These are phyloP conservation scores for Lasiodiplodia theobromae DNA, from an alignment of 2,329 filamentous ascomycete genomes.

Conservation along the genomic window DNA sequence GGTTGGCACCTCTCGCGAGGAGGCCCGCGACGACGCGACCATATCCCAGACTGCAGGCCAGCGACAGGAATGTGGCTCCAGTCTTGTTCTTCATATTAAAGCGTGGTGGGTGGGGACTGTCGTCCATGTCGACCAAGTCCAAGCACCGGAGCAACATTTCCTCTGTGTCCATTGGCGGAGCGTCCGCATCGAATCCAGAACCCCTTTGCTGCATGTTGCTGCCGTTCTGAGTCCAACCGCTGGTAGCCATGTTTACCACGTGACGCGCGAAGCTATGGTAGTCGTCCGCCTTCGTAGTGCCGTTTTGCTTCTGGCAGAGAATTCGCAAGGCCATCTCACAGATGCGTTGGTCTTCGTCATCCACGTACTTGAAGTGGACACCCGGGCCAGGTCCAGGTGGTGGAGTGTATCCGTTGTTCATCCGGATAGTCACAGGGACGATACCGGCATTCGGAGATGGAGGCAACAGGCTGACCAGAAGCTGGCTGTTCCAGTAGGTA, in stretches of 20 bases:
- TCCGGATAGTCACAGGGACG: conserved; percentile 75
- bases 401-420: conserved; percentile 52
- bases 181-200: conserved; percentile 1
- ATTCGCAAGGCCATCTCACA: conserved; percentile 66
- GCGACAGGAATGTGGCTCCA: conserved; percentile 82
- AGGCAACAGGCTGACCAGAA: conserved; percentile 80
- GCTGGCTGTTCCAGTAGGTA: conserved; percentile 80
- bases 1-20: conserved; percentile 77
- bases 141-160: conserved; percentile 73
- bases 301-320: conserved; percentile 44
- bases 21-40: conserved; percentile 78
- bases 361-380: conserved; percentile 71
- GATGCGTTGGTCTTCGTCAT: conserved; percentile 73
- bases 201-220: conserved; percentile 32
- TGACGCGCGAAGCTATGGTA: conserved; percentile 33
- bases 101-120: conserved; percentile 71
- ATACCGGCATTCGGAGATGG: conserved; percentile 71
- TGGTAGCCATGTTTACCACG: conserved; percentile 10
- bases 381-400: conserved; percentile 45
- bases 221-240: conserved; percentile 2
- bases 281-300: conserved; percentile 36
- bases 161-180: conserved; percentile 62
- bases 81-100: conserved; percentile 71
- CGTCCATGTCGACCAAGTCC: conserved; percentile 80
- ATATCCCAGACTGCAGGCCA: conserved; percentile 77